Conservation (phyloP, 805 yeast genomes). For the Lipomyces yamadae region DNA sequence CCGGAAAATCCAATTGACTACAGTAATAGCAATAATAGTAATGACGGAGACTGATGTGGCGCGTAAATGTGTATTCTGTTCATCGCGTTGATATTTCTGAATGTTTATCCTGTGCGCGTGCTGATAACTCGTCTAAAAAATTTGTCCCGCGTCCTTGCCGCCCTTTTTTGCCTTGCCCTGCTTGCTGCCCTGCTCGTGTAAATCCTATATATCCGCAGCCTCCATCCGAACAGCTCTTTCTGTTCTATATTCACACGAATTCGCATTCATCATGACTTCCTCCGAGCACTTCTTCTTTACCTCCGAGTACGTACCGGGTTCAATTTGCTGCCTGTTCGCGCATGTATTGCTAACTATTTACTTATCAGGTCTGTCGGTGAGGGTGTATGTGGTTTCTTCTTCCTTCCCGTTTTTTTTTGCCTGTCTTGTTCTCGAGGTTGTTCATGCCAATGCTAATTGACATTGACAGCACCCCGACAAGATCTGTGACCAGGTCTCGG, state of each 20-base stretch:
- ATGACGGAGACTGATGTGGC: too few relatives aligned
- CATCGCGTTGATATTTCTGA: not conserved
- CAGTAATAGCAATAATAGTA: too few relatives aligned
- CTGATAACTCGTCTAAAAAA: not conserved
- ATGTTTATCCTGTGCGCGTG: not conserved
- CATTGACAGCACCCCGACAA: slow-evolving; percentile 50
- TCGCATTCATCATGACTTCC: slow-evolving; percentile 42
- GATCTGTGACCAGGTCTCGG: slow-evolving; percentile 96
- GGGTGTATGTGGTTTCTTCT: slow-evolving; percentile 47
- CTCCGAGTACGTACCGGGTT: slow-evolving; percentile 53
- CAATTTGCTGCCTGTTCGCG: not conserved
- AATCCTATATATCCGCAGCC: slow-evolving; percentile 4
- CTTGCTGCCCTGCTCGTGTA: not conserved
- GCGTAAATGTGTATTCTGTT: not conserved
- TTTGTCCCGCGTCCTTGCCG: slow-evolving; percentile 1
- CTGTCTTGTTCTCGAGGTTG: not conserved
- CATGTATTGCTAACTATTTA: slow-evolving; percentile 14
- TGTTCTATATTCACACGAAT: not conserved
- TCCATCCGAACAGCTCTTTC: not conserved
- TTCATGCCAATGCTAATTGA: not conserved
- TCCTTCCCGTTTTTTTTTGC: slow-evolving; percentile 5
- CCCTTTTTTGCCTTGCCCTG: slow-evolving; percentile 9
- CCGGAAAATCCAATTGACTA: too few relatives aligned
- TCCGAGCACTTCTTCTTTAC: slow-evolving; percentile 61
- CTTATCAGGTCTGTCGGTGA: slow-evolving; percentile 60